Evolutionary conservation across 1,139 yeast species (phyloP), one percentile per base, ranked within the genome.

Genomic region (Sugiyamaella castrensis): DNA sequence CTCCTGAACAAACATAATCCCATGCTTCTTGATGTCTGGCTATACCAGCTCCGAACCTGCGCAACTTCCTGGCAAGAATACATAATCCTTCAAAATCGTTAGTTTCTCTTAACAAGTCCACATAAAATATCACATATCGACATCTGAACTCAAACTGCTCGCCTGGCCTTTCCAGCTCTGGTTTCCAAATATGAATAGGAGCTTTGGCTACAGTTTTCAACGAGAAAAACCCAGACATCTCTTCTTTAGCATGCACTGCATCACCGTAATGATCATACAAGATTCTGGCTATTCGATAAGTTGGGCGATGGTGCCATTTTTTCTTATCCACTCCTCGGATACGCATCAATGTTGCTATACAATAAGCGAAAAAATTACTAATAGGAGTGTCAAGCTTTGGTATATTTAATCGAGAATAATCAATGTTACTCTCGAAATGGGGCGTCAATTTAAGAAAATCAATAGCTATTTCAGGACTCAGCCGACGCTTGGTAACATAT

Each of bases 271-370:
- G 83, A 1, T 81, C 80, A 48, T 71, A 76, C 15, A 74, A 69
- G 8, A 89, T 79, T 47, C 70, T 72, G 0, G 98, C 87, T n/a
- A 87, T 70, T 51, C 91, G 72, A 61, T 77, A 89, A 2, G 80
- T 75, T 1, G 97, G 95, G 47, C 86, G 79, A 61, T 92, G 98
- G 47, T 89, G 95, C 97, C 97, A 89, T 50, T 82, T 87, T 63
- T 82, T 86, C 65, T 85, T 89, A 63, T 92, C 98, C 19, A 77
- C 71, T 0, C 71, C 53, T 19, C 77, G 68, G 7, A 89, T 63
- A 51, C 60, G 68, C 40, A 64, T 68, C 51, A 74, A 59, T 4
- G 71, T 61, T 0, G 61, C 63, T 1, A 78, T 63, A 24, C 76
- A 59, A 37, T 65, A 57, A 2, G 53, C 53, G 44, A 62, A 65